Base-by-base conservation (phyloP, 768 basidiomycete species). In the Auricularia heimuer region DNA sequence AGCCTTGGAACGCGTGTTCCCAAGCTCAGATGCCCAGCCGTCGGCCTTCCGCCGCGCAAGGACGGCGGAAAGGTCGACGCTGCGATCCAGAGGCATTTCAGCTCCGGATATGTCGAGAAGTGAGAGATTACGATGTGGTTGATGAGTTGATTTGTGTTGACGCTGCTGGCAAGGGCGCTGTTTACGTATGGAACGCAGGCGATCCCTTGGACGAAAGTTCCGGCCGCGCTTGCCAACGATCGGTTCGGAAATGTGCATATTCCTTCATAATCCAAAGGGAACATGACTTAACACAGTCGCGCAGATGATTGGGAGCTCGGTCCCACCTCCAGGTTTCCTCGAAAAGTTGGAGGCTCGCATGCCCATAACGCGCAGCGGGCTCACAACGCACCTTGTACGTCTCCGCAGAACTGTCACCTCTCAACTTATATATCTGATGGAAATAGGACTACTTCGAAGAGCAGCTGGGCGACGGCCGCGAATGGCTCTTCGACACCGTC, bases 401-500 rank as follows among this genome's bases (percentile, higher is more conserved):
- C 64, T 42, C 39, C 12, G 8, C 12, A 7, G 39, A 21, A n/a
- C 56, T 21, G 2, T 18, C 21, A 62, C 24, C n/a, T 3, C 45
- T 39, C 21, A 18, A 36, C 42, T 61, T 7, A 16, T 18, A 54
- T 33, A 37, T 54, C 37, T 58, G 18, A 14, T 51, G 24, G 58
- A 14, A 7, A 10, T 54, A 79, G 78, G 67, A 70, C n/a, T 67
- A 78, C 29, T 45, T 78, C 11, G 77, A 80, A 65, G 74, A 77
- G 39, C 75, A 85, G 70, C 74, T 86, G 35, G 70, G 73, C 16
- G 83, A 85, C 69, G 81, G 77, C 29, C 77, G 85, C 2, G 79
- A 81, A 69, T 87, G 84, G 83, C 74, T 85, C 8, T 79, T 85
- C 65, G 77, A 84, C 67, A 84, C 85, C 0, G 79, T 79, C 64